A percentile compares a stretch with the other conserved stretches of the same genome.
These are phyloP conservation scores for Bonia amplexicaulis DNA, from an alignment of 176 grass and related monocot species.

Conservation along the genomic window DNA sequence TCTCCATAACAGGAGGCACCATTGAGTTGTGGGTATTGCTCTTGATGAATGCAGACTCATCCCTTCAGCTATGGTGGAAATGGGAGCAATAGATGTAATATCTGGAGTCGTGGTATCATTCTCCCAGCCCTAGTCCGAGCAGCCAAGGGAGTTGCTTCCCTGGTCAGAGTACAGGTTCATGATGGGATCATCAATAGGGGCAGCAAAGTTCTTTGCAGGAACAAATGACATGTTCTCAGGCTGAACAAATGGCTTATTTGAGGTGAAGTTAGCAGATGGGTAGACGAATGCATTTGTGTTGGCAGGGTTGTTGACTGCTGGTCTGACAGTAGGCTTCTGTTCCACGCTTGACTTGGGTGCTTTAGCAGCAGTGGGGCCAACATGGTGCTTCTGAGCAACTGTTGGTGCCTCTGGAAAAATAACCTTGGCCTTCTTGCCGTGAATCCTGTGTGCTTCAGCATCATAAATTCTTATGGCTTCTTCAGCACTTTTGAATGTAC, in stretches of 20 bases:
- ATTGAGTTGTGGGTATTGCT: background rate
- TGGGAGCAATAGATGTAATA: slow-evolving; percentile 37
- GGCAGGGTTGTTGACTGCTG: slow-evolving; percentile 23
- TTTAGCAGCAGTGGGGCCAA: slow-evolving; percentile 15
- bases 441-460: slow-evolving; percentile 76
- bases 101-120: slow-evolving; percentile 48
- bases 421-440: slow-evolving; percentile 94
- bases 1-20: slow-evolving; percentile 28
- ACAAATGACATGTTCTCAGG: background rate
- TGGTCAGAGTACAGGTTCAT: slow-evolving; percentile 60
- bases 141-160: slow-evolving; percentile 64
- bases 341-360: slow-evolving; percentile 27
- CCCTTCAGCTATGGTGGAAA: slow-evolving; percentile 35
- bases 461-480: slow-evolving; percentile 97
- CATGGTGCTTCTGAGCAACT: slow-evolving; percentile 31
- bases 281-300: slow-evolving; percentile 31
- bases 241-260: slow-evolving; percentile 39
- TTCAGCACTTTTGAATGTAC: slow-evolving; percentile 92
- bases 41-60: slow-evolving; percentile 22
- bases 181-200: slow-evolving; percentile 30
- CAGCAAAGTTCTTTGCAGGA: slow-evolving; percentile 33
- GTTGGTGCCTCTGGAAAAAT: slow-evolving; percentile 66
- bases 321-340: slow-evolving; percentile 32
- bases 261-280: slow-evolving; percentile 25
- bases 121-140: slow-evolving; percentile 48